These are phyloP conservation scores for Aspergillus novoparasiticus DNA, from an alignment of 2,329 filamentous ascomycete genomes.

Conservation along the genomic window DNA sequence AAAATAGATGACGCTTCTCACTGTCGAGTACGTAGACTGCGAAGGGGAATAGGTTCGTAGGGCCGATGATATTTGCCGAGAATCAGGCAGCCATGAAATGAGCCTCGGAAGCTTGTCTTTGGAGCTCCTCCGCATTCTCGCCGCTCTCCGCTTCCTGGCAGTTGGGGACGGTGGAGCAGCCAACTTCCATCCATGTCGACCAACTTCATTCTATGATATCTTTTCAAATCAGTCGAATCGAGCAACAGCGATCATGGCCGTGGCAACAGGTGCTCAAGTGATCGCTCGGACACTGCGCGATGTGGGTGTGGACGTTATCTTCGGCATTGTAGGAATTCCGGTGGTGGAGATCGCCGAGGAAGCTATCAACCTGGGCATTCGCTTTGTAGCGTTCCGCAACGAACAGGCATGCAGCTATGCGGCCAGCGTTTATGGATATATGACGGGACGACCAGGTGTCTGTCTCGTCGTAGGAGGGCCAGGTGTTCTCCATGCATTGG, in stretches of 20 bases:
- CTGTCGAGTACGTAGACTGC: no score
- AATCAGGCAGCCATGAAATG: background rate
- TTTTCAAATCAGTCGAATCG: background rate
- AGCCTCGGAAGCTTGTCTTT: background rate
- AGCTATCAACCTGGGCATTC: constrained; percentile 58
- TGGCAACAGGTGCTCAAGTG: constrained; percentile 46
- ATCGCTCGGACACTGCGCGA: constrained; percentile 53
- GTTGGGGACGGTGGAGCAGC: background rate
- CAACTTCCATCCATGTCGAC: background rate
- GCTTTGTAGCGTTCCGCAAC: constrained; percentile 61
- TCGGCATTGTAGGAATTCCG: constrained; percentile 58
- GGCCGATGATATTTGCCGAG: background rate
- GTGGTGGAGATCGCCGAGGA: constrained; percentile 61
- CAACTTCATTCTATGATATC: background rate
- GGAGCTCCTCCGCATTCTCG: constrained; percentile 11
- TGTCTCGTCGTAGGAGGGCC: constrained; percentile 63
- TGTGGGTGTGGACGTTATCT: constrained; percentile 54
- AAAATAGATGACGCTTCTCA: background rate
- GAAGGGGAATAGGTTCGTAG: background rate
- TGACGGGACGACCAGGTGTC: constrained; percentile 59
- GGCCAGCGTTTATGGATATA: constrained; percentile 60
- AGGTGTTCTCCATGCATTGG: constrained; percentile 60
- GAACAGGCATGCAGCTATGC: constrained; percentile 63
- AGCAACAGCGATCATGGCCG: constrained; percentile 21
- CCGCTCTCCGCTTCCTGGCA: constrained; percentile 6